Conservation (phyloP, 495 filamentous ascomycete species). For the Trichocladium antarcticum region DNA sequence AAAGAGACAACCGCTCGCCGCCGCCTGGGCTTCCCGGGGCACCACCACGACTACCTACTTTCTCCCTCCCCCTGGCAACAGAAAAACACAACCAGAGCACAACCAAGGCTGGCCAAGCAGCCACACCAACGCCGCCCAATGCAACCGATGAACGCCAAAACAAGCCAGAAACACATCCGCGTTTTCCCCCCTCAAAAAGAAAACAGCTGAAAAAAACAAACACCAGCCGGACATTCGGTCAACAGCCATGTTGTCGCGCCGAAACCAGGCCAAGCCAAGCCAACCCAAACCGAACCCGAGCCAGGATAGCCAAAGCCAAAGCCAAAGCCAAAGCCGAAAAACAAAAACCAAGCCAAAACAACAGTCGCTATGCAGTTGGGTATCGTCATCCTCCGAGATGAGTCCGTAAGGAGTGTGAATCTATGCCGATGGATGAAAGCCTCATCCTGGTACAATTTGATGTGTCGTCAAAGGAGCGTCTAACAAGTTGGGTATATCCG, state of each 20-base stretch:
- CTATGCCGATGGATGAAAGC: slow-evolving; percentile 21
- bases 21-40: no score
- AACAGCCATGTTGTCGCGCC: no score
- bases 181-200: slow-evolving; percentile 1
- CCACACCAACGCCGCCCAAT: slow-evolving; percentile 12
- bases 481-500: slow-evolving; percentile 20
- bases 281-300: not conserved
- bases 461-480: slow-evolving; percentile 28
- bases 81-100: not conserved
- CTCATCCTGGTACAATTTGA: slow-evolving; percentile 14
- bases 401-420: slow-evolving; percentile 29
- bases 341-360: slow-evolving; percentile 22
- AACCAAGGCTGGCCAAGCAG: no score
- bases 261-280: not conserved
- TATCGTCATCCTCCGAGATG: slow-evolving; percentile 29
- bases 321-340: slow-evolving; percentile 1
- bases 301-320: slow-evolving; percentile 1
- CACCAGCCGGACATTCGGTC: not conserved
- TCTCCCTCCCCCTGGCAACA: not conserved
- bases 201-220: not conserved
- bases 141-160: slow-evolving; percentile 6
- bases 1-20: no score
- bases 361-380: slow-evolving; percentile 46
- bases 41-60: not conserved
- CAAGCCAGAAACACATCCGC: not conserved